Evolutionary conservation across 805 yeast genomes (phyloP).

Genomic region (Yamadazyma olivae): DNA sequence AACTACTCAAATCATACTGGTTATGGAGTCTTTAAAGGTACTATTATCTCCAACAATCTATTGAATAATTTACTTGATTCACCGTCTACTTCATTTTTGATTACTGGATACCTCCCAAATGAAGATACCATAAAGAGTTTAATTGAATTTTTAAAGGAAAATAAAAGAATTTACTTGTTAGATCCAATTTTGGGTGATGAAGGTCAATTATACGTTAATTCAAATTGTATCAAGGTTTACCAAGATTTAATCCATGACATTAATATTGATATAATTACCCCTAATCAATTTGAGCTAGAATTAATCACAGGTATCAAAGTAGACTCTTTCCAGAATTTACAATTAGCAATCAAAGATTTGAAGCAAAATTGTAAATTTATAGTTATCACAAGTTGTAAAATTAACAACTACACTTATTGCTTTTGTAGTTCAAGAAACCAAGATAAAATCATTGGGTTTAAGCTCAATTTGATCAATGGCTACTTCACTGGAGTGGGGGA

Average conservation of each 20-base stretch:
- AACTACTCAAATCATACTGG: slow-evolving; percentile 93
- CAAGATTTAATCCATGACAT: slow-evolving; percentile 48
- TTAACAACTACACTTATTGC: slow-evolving; percentile 21
- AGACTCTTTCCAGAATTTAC: slow-evolving; percentile 32
- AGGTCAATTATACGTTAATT: slow-evolving; percentile 62
- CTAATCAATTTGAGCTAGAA: slow-evolving; percentile 89
- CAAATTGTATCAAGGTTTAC: slow-evolving; percentile 37
- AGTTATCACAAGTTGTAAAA: slow-evolving; percentile 55
- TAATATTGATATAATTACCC: slow-evolving; percentile 74
- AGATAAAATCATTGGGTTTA: slow-evolving; percentile 30
- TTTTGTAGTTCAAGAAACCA: slow-evolving; percentile 16
- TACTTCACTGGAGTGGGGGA: slow-evolving; percentile 97
- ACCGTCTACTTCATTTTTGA: slow-evolving; percentile 24
- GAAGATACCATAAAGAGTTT: slow-evolving; percentile 38
- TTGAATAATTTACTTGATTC: slow-evolving; percentile 44
- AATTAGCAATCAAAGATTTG: slow-evolving; percentile 44
- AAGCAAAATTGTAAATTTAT: slow-evolving; percentile 59
- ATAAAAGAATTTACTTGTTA: slow-evolving; percentile 46
- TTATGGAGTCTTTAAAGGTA: slow-evolving; percentile 66
- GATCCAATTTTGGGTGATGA: slow-evolving; percentile 86
- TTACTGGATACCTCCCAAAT: slow-evolving; percentile 71
- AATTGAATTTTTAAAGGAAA: background rate
- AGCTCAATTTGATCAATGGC: slow-evolving; percentile 63
- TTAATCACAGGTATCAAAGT: slow-evolving; percentile 56
- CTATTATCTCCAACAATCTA: slow-evolving; percentile 35